A percentile compares a stretch with the other conserved stretches of the same genome.
Conservation (phyloP, 2,329 filamentous ascomycete species). For the Diplodia sapinea region DNA sequence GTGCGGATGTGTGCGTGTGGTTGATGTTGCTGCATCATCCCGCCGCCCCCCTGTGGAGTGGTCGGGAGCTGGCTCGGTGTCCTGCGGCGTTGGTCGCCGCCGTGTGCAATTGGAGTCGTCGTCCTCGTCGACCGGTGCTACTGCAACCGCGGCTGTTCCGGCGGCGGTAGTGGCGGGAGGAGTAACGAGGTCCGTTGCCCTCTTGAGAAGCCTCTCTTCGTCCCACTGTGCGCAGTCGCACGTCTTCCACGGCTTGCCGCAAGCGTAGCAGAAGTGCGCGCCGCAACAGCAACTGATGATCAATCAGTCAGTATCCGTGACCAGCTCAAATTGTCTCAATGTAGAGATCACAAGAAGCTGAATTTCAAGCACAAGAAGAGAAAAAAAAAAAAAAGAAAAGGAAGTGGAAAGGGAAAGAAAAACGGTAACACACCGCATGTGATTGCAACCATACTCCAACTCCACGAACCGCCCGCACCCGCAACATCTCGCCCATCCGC, state of each 20-base stretch:
- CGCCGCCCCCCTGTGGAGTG: background rate
- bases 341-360: background rate
- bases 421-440: conserved; percentile 64
- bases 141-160: background rate
- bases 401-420: background rate
- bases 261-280: conserved; percentile 72
- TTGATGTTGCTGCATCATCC: background rate
- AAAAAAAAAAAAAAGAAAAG: too few species aligned
- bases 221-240: conserved; percentile 29
- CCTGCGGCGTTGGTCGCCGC: background rate
- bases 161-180: background rate
- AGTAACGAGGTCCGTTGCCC: conserved; percentile 2
- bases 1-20: too few species aligned
- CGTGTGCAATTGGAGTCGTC: background rate
- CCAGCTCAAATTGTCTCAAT: background rate
- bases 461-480: conserved; percentile 67
- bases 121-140: background rate
- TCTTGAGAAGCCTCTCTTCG: conserved; percentile 14
- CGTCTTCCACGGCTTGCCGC: conserved; percentile 52
- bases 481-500: conserved; percentile 70
- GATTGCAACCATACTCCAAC: conserved; percentile 64
- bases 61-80: background rate
- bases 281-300: conserved; percentile 55
- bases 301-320: background rate
- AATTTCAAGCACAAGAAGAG: too few species aligned